phyloP scores from a whole-genome alignment of 345 rosid species.

The Gossypium thurberi region DNA sequence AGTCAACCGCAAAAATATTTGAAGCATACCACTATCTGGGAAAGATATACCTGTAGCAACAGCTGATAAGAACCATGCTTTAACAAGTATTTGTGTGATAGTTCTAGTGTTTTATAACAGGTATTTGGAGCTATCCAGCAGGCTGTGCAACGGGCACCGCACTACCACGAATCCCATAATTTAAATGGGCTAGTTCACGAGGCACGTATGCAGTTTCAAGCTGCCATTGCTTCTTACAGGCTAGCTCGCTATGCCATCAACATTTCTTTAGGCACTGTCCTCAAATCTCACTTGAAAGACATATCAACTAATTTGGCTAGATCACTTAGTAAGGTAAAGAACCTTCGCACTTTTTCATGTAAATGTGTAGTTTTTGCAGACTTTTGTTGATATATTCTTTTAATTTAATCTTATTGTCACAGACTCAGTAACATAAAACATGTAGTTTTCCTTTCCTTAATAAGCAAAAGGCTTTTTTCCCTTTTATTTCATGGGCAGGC shows the following conservation, averaged over 20 bases:
- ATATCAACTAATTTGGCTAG: conserved; percentile 76
- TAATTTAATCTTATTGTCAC: background rate
- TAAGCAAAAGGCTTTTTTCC: conserved; percentile 6
- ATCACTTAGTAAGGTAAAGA: conserved; percentile 62
- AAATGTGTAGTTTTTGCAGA: background rate
- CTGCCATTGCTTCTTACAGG: conserved; percentile 63
- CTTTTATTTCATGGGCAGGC: conserved; percentile 32
- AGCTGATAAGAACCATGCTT: background rate
- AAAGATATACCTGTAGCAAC: background rate
- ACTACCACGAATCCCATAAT: conserved; percentile 78
- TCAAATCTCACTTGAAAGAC: conserved; percentile 45
- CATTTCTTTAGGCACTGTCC: conserved; percentile 27
- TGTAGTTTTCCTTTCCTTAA: conserved; percentile 3
- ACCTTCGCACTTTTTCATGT: background rate
- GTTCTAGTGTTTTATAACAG: conserved; percentile 36
- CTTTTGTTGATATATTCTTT: conserved; percentile 3
- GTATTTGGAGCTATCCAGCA: conserved; percentile 81
- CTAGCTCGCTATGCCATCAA: conserved; percentile 49
- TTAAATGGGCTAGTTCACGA: conserved; percentile 78
- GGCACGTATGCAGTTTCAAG: conserved; percentile 55
- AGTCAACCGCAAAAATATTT: background rate
- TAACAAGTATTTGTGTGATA: conserved; percentile 4
- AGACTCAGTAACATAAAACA: background rate
- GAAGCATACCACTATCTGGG: background rate
- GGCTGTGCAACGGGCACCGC: conserved; percentile 81